phyloP scores from a whole-genome alignment of 2,329 filamentous ascomycete species.

The Neospermospora avenae region DNA sequence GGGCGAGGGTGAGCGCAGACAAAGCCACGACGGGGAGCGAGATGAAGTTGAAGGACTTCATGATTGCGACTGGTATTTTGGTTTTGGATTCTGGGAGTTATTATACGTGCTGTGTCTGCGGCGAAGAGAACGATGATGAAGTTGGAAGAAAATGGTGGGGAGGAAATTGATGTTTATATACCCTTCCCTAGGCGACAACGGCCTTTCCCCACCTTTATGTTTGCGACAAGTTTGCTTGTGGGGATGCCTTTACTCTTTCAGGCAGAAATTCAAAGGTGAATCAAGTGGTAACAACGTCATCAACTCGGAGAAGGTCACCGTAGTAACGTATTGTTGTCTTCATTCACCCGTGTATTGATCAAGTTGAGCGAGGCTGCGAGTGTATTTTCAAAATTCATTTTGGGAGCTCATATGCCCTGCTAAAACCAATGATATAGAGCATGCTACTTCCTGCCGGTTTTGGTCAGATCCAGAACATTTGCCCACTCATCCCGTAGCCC shows the following conservation, averaged over 20 bases:
- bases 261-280: no score
- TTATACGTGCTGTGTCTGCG: neutral
- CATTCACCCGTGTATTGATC: no score
- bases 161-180: neutral
- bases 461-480: no score
- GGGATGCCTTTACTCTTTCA: neutral
- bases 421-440: no score
- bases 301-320: neutral
- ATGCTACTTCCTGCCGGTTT: no score
- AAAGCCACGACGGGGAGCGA: neutral
- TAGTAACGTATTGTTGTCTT: neutral
- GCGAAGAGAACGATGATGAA: neutral
- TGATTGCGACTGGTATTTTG: neutral
- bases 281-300: no score
- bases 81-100: neutral
- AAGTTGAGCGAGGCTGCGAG: no score
- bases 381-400: no score
- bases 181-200: neutral
- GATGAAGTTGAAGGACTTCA: neutral
- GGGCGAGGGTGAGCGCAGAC: neutral
- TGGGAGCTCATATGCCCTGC: no score
- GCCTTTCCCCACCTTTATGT: neutral
- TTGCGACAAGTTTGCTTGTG: no score
- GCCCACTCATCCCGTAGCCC: no score
- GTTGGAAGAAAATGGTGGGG: neutral